Conservation (phyloP, 306 rosid species). For the Castanea mollissima region DNA sequence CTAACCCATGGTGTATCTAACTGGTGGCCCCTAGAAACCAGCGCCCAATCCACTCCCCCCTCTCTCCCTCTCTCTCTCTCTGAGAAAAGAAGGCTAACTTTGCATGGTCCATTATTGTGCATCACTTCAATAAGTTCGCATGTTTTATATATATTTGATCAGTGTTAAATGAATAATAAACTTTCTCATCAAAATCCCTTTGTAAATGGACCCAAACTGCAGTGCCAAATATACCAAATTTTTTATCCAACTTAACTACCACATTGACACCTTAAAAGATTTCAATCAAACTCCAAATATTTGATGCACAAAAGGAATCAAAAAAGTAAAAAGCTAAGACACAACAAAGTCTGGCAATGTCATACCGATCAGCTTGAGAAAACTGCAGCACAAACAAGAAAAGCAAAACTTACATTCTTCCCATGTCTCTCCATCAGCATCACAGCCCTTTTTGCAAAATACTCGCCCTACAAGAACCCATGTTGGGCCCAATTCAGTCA, state of each 20-base stretch:
- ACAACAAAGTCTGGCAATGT: background rate
- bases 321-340: background rate
- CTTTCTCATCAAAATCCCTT: background rate
- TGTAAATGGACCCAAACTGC: background rate
- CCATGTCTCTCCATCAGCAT: slow-evolving; percentile 68
- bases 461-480: slow-evolving; percentile 70
- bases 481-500: background rate
- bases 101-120: background rate
- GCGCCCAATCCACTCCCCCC: too few species aligned
- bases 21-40: too few species aligned
- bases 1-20: background rate
- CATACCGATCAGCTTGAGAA: background rate
- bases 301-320: background rate
- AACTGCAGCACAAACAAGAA: background rate
- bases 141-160: background rate
- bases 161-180: too few species aligned
- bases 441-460: slow-evolving; percentile 95
- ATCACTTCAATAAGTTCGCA: background rate
- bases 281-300: background rate
- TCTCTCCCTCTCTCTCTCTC: too few species aligned
- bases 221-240: background rate
- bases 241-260: background rate
- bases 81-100: background rate
- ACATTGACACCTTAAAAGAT: background rate
- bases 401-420: slow-evolving; percentile 65